Conservation (phyloP, 2,329 filamentous ascomycete species). For the Xylaria sp. region DNA sequence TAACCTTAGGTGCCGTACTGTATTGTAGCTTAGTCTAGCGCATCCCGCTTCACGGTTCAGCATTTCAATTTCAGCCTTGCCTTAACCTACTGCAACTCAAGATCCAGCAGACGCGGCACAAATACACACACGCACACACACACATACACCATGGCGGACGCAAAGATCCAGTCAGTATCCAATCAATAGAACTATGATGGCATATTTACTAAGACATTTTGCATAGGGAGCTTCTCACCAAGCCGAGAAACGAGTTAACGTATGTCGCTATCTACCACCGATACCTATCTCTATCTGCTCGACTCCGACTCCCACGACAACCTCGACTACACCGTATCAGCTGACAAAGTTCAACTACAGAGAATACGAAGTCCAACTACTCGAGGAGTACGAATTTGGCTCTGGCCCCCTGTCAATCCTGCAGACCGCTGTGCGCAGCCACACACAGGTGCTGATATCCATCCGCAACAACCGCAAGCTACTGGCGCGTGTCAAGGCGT, state of each 20-base stretch:
- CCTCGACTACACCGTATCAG: not conserved
- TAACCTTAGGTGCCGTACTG: not conserved
- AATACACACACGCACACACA: conserved; percentile 2
- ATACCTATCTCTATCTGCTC: conserved; percentile 14
- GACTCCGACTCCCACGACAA: conserved; percentile 33
- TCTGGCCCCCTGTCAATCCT: conserved; percentile 89
- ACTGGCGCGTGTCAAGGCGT: conserved; percentile 95
- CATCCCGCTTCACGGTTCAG: not conserved
- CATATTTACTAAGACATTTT: conserved; percentile 12
- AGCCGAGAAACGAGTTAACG: conserved; percentile 92
- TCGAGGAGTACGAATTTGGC: conserved; percentile 83
- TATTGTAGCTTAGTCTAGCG: not conserved
- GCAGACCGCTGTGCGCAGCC: conserved; percentile 93
- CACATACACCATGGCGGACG: conserved; percentile 47
- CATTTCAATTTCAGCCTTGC: conserved; percentile 37
- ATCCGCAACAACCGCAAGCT: conserved; percentile 99
- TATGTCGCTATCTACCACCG: conserved; percentile 60
- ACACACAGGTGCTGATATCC: conserved; percentile 95
- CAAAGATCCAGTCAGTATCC: conserved; percentile 73
- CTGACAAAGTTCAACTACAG: conserved; percentile 38
- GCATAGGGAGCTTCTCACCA: conserved; percentile 82
- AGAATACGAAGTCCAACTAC: conserved; percentile 65
- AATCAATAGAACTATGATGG: not conserved
- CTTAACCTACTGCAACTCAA: conserved; percentile 23
- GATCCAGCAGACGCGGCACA: conserved; percentile 11